Conservation (phyloP, 1,139 yeast genomes). For the Wickerhamomyces sp. region DNA sequence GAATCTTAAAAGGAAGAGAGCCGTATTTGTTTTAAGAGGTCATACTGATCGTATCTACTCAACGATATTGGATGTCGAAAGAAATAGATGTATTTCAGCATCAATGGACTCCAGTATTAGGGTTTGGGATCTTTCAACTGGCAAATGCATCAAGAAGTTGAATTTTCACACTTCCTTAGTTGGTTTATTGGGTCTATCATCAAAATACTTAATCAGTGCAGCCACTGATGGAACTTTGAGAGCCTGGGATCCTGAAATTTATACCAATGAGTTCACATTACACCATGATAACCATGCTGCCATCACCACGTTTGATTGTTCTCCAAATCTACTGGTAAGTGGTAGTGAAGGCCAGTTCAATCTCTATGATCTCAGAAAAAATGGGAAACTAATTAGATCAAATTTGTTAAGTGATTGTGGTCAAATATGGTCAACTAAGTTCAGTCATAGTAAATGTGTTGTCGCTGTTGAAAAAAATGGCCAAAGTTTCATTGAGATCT, state of each 20-base stretch:
- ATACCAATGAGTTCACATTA: constrained; percentile 61
- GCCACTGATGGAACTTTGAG: constrained; percentile 93
- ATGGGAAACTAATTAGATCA: constrained; percentile 62
- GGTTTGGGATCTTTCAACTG: constrained; percentile 80
- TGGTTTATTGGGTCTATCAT: constrained; percentile 76
- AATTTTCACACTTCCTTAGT: constrained; percentile 89
- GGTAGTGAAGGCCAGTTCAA: constrained; percentile 82
- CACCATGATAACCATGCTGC: constrained; percentile 86
- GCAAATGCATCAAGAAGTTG: constrained; percentile 57
- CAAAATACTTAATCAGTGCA: constrained; percentile 82
- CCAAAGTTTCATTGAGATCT: constrained; percentile 69
- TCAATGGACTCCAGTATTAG: constrained; percentile 87
- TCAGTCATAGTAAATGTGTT: constrained; percentile 79
- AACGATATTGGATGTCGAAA: constrained; percentile 71
- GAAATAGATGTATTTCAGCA: constrained; percentile 84
- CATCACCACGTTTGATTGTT: constrained; percentile 90
- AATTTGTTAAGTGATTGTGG: constrained; percentile 76
- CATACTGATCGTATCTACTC: constrained; percentile 87
- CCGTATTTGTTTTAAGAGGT: constrained; percentile 71
- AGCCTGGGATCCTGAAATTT: constrained; percentile 87
- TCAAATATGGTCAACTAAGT: constrained; percentile 92
- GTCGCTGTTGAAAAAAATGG: constrained; percentile 80
- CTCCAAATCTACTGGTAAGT: constrained; percentile 76
- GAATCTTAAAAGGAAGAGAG: constrained; percentile 73
- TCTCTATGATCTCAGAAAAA: constrained; percentile 75